Percentiles rank a stretch among this genome's conserved stretches.
Conservation (phyloP, 306 rosid species). For the Malus sieversii region DNA sequence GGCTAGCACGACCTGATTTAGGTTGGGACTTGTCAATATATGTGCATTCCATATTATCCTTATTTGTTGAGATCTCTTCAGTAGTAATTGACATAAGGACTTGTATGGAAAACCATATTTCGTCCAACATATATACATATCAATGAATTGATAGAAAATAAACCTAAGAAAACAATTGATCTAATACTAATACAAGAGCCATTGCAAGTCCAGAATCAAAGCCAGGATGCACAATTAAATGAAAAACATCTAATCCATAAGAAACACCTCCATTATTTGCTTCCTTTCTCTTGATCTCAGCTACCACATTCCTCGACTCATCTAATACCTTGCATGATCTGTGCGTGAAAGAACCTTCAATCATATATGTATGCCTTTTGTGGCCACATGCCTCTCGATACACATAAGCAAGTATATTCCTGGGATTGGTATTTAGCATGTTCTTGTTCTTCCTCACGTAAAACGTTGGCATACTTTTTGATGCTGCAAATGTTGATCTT, state of each 20-base stretch:
- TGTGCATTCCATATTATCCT: too few species aligned
- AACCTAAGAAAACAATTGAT: constrained; percentile 58
- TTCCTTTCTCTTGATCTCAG: constrained; percentile 70
- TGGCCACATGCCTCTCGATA: constrained; percentile 20
- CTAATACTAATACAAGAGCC: constrained; percentile 65
- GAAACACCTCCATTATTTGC: constrained; percentile 42
- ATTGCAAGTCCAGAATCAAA: constrained; percentile 65
- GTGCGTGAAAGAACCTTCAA: constrained; percentile 59
- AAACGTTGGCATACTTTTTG: constrained; percentile 39
- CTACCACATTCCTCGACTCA: constrained; percentile 42
- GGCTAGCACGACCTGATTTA: too few species aligned
- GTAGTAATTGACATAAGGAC: background rate
- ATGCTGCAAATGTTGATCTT: background rate
- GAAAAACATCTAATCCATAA: constrained; percentile 69
- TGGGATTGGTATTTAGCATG: constrained; percentile 32
- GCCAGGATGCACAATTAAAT: constrained; percentile 53
- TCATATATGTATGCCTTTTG: constrained; percentile 26
- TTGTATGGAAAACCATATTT: background rate
- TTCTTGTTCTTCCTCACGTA: constrained; percentile 46
- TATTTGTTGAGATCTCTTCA: background rate
- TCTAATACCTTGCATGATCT: constrained; percentile 66
- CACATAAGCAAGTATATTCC: constrained; percentile 35
- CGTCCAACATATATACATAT: background rate
- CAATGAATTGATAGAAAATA: background rate
- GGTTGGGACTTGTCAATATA: too few species aligned